Evolutionary conservation across 2,329 filamentous ascomycete genomes (phyloP), one percentile per base, ranked within the genome.

Genomic region (Apiospora marii): DNA sequence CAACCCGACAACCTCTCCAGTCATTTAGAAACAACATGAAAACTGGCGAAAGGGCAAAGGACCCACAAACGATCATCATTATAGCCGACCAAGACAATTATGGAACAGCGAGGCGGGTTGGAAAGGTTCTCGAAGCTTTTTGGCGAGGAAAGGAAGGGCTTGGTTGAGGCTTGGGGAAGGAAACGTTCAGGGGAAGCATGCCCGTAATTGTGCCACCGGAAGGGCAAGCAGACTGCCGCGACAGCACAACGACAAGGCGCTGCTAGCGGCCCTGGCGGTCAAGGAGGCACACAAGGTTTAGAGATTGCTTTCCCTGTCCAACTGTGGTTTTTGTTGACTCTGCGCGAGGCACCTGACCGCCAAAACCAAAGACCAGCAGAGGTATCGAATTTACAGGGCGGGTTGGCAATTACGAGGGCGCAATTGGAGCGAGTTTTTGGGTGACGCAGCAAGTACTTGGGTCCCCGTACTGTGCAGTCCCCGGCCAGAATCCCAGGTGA

Each of bases 71-170:
- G 58, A 64, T n/a, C 34, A 13, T 12, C 58, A 64, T 37, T 34
- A 64, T 37, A 41, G 41, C 19, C 53, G 16, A 64, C 27, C 10
- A 7, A 27, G 24, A 34, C 27, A 14, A 34, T 41, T 22, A 30
- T 41, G 58, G 58, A 22, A 41, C 58, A 64, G 58, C 58, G 13
- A 34, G 19, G 10, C 58, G 30, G 19, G 19, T 41, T 64, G 58
- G 58, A 64, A 64, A 64, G 10, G 30, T 64, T 64, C 58, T 64
- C 34, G 58, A 64, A 64, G 34, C 58, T 34, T 61, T 61, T 61
- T 19, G 53, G 53, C 37, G 27, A 34, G 53, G 24, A 13, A 37
- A 61, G 53, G 24, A 12, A 14, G 24, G 49, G 10, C 14, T 58
- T n/a, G 24, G 27, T 16, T 14, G 4, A 58, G 51, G 27, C 27